phyloP scores from a whole-genome alignment of 2,329 filamentous ascomycete species.

The Aspergillus quadricinctus region DNA sequence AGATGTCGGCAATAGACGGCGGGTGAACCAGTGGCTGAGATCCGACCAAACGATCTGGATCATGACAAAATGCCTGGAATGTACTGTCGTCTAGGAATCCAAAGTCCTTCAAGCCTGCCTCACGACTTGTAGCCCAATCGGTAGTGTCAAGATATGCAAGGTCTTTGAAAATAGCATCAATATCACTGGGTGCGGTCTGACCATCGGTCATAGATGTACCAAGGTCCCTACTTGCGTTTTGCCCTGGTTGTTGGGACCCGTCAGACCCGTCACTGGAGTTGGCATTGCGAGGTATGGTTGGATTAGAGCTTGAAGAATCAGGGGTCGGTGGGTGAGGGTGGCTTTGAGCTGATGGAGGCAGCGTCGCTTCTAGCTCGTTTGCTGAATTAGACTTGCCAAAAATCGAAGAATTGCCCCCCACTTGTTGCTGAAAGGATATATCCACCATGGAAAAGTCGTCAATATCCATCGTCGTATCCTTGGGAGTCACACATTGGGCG shows the following conservation, averaged over 20 bases:
- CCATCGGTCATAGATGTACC: slow-evolving; percentile 3
- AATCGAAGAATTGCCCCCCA: slow-evolving; percentile 6
- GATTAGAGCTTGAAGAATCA: slow-evolving; percentile 29
- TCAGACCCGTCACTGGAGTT: slow-evolving; percentile 17
- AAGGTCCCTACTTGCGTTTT: slow-evolving; percentile 6
- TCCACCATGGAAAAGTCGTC: slow-evolving; percentile 23
- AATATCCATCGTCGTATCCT: slow-evolving; percentile 28
- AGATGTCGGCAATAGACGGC: slow-evolving; percentile 39
- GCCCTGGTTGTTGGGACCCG: slow-evolving; percentile 7
- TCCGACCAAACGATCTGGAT: slow-evolving; percentile 38
- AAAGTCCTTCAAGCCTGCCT: slow-evolving; percentile 41
- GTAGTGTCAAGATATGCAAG: slow-evolving; percentile 44
- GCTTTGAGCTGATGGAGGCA: slow-evolving; percentile 5
- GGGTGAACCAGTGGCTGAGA: slow-evolving; percentile 35
- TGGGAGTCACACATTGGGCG: slow-evolving; percentile 28
- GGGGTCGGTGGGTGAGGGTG: slow-evolving; percentile 29
- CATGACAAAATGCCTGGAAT: slow-evolving; percentile 43
- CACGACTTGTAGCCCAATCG: slow-evolving; percentile 40
- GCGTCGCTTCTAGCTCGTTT: slow-evolving; percentile 17
- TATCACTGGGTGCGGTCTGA: slow-evolving; percentile 18
- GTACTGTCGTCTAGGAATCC: slow-evolving; percentile 42
- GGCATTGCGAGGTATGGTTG: slow-evolving; percentile 13
- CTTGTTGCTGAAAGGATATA: slow-evolving; percentile 13
- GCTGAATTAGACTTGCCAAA: slow-evolving; percentile 21
- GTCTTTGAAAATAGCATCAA: slow-evolving; percentile 45